phyloP scores from a whole-genome alignment of 306 rosid genomes.

The Glycine tomentella region DNA sequence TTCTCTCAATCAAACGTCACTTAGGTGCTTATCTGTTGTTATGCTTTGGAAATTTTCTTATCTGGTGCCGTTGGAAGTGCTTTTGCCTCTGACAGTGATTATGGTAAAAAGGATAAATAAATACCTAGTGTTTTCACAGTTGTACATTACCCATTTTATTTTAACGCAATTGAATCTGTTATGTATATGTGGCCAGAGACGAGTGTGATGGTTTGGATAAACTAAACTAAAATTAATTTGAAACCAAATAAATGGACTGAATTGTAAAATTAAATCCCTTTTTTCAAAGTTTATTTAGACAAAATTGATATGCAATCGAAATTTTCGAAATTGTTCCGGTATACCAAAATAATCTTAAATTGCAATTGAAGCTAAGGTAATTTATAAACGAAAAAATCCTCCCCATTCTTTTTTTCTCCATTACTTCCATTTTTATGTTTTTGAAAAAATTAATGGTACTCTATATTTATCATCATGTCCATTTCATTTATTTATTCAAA shows the following conservation, averaged over 20 bases:
- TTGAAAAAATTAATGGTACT: too few relatives aligned
- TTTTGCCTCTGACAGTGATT: neutral
- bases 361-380: too few relatives aligned
- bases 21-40: neutral
- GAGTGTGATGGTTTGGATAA: neutral
- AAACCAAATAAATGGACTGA: neutral
- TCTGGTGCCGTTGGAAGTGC: neutral
- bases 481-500: too few relatives aligned
- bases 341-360: too few relatives aligned
- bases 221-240: neutral
- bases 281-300: neutral
- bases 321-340: too few relatives aligned
- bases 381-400: too few relatives aligned
- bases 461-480: too few relatives aligned
- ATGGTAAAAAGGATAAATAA: neutral
- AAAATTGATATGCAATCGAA: neutral
- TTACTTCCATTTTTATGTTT: too few relatives aligned
- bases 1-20: too few relatives aligned
- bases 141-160: neutral
- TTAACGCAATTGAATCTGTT: neutral
- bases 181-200: neutral
- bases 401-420: too few relatives aligned
- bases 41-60: constrained; percentile 9
- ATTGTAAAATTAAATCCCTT: neutral
- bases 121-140: neutral